Percentiles rank a stretch among this genome's conserved stretches.
Evolutionary conservation across 2,329 filamentous ascomycete species (phyloP).

Genomic region (Exophiala sp.): DNA sequence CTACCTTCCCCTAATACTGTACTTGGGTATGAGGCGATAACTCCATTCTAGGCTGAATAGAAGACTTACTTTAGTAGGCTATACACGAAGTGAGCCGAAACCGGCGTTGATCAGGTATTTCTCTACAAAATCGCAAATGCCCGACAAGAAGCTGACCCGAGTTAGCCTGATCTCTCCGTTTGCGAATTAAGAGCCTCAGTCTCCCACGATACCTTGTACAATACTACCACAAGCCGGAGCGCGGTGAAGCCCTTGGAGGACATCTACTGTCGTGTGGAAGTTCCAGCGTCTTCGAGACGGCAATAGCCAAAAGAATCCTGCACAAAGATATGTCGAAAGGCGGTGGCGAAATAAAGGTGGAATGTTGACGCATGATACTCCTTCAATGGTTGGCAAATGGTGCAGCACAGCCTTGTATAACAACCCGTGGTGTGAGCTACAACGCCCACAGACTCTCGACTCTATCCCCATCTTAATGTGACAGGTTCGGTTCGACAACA

Average conservation of each 20-base stretch:
- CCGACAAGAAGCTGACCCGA: conserved; percentile 3
- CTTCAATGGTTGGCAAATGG: neutral
- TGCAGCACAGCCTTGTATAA: conserved; percentile 10
- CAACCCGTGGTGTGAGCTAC: conserved; percentile 6
- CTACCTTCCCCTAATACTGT: conserved; percentile 93
- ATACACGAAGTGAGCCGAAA: conserved; percentile 87
- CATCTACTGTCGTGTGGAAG: neutral
- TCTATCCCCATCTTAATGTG: conserved; percentile 6
- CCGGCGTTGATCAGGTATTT: conserved; percentile 68
- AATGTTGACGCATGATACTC: neutral
- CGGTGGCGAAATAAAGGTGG: neutral
- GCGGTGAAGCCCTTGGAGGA: neutral
- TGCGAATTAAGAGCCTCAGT: conserved; percentile 20
- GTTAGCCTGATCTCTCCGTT: conserved; percentile 28
- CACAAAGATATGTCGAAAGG: neutral
- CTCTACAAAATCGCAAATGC: conserved; percentile 11
- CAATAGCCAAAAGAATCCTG: neutral
- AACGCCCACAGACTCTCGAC: conserved; percentile 7
- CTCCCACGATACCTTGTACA: conserved; percentile 11
- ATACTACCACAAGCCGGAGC: conserved; percentile 4
- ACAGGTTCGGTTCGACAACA: conserved; percentile 2
- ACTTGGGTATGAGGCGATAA: conserved; percentile 63
- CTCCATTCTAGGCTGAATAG: neutral
- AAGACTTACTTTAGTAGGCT: conserved; percentile 52
- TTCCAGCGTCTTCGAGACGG: neutral